Evolutionary conservation across 306 rosid genomes (phyloP).

Genomic region (Dicorynia guianensis): DNA sequence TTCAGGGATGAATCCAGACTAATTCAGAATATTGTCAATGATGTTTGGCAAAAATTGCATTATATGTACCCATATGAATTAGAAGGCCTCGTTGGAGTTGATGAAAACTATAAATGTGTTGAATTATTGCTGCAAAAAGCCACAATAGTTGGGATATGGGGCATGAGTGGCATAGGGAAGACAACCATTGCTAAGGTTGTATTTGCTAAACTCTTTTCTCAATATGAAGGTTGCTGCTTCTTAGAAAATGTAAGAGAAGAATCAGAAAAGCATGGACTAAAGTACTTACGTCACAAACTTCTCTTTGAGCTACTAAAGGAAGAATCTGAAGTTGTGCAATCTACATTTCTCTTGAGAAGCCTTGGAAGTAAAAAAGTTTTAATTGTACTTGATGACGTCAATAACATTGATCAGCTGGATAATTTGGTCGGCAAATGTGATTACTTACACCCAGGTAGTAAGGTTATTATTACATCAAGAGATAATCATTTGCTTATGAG

Average conservation of each 20-base stretch:
- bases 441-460: background rate
- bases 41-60: constrained; percentile 1
- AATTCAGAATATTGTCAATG: constrained; percentile 3
- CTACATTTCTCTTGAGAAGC: background rate
- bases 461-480: constrained; percentile 7
- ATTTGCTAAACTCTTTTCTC: constrained; percentile 21
- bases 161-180: constrained; percentile 39
- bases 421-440: background rate
- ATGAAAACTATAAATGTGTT: background rate
- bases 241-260: constrained; percentile 16
- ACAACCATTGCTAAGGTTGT: constrained; percentile 36
- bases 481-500: background rate
- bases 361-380: background rate
- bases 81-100: constrained; percentile 24
- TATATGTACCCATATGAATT: background rate
- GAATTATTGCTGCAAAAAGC: background rate
- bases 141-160: constrained; percentile 44
- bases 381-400: constrained; percentile 19
- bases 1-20: too few relatives aligned
- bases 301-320: background rate
- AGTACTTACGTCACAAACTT: background rate
- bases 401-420: background rate
- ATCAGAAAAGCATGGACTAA: background rate
- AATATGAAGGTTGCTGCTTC: constrained; percentile 34
- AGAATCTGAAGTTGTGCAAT: background rate